phyloP scores from a whole-genome alignment of 305 asterid genomes.

The Fraxinus nigra region DNA sequence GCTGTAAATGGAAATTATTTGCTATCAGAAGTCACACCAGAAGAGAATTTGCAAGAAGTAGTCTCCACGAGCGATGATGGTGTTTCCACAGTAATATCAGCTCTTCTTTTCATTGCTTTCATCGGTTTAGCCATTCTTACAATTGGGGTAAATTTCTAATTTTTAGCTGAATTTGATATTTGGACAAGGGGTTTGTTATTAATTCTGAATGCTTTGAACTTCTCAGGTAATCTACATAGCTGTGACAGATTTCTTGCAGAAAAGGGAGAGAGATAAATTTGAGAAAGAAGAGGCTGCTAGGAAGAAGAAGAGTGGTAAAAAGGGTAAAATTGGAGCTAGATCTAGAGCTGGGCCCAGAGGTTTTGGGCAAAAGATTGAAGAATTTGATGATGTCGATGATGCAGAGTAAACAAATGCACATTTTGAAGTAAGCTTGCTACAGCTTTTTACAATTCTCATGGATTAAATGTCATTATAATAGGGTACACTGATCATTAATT shows the following conservation, averaged over 20 bases:
- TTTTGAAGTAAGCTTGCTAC: background rate
- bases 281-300: constrained; percentile 75
- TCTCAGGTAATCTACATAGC: constrained; percentile 77
- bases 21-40: constrained; percentile 52
- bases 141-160: constrained; percentile 47
- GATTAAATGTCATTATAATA: background rate
- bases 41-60: constrained; percentile 44
- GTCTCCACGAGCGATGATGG: constrained; percentile 43
- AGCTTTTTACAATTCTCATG: background rate
- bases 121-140: constrained; percentile 73
- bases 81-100: constrained; percentile 39
- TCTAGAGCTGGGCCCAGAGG: constrained; percentile 75
- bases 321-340: constrained; percentile 39
- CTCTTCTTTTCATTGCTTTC: constrained; percentile 66
- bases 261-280: constrained; percentile 72
- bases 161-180: constrained; percentile 10
- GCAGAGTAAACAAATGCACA: constrained; percentile 11
- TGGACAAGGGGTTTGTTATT: constrained; percentile 8
- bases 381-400: constrained; percentile 31
- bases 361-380: constrained; percentile 68
- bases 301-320: constrained; percentile 57
- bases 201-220: constrained; percentile 8
- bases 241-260: constrained; percentile 81
- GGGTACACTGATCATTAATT: background rate
- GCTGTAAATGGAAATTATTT: constrained; percentile 32